Conservation (phyloP, 2,329 filamentous ascomycete species). For the Alternaria consortialis region DNA sequence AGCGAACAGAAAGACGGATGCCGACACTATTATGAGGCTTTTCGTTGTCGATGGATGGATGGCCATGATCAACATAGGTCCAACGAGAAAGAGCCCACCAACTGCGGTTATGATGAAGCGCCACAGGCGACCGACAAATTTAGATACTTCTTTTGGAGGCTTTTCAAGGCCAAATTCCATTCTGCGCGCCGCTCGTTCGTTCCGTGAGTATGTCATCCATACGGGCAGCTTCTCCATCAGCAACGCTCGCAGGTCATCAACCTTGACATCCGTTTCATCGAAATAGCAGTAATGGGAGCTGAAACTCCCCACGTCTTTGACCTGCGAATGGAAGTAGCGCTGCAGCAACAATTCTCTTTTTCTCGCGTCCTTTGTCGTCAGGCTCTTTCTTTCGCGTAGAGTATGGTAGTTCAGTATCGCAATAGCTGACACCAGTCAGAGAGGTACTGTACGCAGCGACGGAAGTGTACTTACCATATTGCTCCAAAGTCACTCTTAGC, state of each 20-base stretch:
- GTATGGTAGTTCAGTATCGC: neutral
- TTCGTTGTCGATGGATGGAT: neutral
- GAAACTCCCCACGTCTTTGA: neutral
- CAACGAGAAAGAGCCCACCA: neutral
- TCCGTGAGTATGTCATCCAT: neutral
- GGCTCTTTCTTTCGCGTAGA: neutral
- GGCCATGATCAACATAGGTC: neutral
- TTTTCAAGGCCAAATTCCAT: neutral
- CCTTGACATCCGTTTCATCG: neutral
- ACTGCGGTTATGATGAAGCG: neutral
- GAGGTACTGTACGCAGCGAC: fast-evolving
- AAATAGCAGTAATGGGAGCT: neutral
- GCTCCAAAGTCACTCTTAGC: neutral
- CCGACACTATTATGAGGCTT: neutral
- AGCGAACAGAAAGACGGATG: neutral
- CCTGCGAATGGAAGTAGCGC: neutral
- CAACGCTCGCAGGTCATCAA: neutral
- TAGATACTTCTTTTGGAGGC: neutral
- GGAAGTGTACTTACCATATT: too few relatives aligned
- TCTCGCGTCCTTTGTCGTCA: neutral
- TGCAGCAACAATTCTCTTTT: neutral
- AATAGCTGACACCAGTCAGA: neutral
- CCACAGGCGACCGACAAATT: neutral
- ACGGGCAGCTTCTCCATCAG: neutral
- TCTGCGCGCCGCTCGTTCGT: neutral